Evolutionary conservation across 2,329 filamentous ascomycete species (phyloP).

Genomic region (Xylariaceae sp.): DNA sequence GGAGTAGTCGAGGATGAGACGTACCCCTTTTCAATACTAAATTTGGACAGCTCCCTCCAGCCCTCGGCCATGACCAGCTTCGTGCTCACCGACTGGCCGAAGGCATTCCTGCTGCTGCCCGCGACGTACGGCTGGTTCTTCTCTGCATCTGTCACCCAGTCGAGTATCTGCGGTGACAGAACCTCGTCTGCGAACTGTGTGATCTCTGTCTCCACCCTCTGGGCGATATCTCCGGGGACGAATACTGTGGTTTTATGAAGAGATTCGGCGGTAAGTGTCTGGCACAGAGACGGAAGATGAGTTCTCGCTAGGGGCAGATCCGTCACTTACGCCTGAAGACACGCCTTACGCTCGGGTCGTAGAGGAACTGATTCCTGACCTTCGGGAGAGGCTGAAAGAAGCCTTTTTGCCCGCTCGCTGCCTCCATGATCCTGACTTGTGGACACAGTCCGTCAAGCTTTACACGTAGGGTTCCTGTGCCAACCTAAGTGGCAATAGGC

Average conservation of each 20-base stretch:
- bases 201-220: constrained; percentile 39
- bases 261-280: too few species aligned
- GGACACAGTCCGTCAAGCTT: too few species aligned
- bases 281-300: too few species aligned
- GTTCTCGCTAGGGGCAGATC: background rate
- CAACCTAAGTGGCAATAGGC: too few species aligned
- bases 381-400: constrained; percentile 20
- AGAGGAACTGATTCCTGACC: constrained; percentile 19
- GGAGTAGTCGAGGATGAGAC: too few species aligned
- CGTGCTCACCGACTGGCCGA: constrained; percentile 50
- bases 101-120: constrained; percentile 53
- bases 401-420: constrained; percentile 27
- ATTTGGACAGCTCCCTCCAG: constrained; percentile 57
- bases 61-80: constrained; percentile 60
- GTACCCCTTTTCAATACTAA: constrained; percentile 50
- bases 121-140: constrained; percentile 56
- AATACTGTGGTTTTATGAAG: constrained; percentile 38
- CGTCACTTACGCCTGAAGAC: constrained; percentile 15
- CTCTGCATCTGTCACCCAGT: constrained; percentile 59
- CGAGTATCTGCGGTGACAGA: constrained; percentile 48
- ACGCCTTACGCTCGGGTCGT: constrained; percentile 18
- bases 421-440: constrained; percentile 14
- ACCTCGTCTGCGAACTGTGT: constrained; percentile 46
- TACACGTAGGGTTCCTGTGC: too few species aligned
- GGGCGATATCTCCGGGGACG: constrained; percentile 37